A percentile compares a stretch with the other conserved stretches of the same genome.
Conservation (phyloP, 208 protist species). For the Trypanosoma grayi region DNA sequence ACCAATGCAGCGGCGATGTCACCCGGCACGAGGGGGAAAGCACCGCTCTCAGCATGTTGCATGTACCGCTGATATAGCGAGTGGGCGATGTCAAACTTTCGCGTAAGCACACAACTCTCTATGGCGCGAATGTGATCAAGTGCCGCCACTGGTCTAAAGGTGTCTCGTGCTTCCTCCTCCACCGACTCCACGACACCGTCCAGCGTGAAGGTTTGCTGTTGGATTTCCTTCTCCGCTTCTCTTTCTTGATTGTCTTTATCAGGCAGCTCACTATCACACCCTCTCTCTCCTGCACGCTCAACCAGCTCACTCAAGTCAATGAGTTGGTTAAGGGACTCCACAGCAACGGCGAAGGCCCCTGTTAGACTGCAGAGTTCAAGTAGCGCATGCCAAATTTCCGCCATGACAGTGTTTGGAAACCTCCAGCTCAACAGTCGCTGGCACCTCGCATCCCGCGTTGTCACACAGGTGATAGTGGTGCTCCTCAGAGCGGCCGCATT, state of each 20-base stretch:
- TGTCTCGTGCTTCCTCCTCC: conserved; percentile 43
- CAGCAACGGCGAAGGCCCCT: conserved; percentile 35
- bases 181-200: conserved; percentile 57
- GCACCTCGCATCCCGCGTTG: not conserved
- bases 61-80: conserved; percentile 73
- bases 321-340: conserved; percentile 50
- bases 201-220: conserved; percentile 54
- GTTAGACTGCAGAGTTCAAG: conserved; percentile 33
- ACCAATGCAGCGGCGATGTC: conserved; percentile 47
- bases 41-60: conserved; percentile 40
- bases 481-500: not conserved
- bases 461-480: not conserved
- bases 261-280: conserved; percentile 2
- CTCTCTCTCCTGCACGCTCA: not conserved
- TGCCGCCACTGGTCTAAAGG: conserved; percentile 43
- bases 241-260: not conserved
- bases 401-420: conserved; percentile 40
- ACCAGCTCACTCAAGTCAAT: conserved; percentile 41
- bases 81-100: conserved; percentile 60
- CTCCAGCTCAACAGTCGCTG: conserved; percentile 17
- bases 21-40: conserved; percentile 28
- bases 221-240: not conserved
- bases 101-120: conserved; percentile 45
- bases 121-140: conserved; percentile 72
- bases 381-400: conserved; percentile 39